These are phyloP conservation scores for Ophiocordyceps sinensis DNA, from an alignment of 2,329 filamentous ascomycete species.

Conservation along the genomic window DNA sequence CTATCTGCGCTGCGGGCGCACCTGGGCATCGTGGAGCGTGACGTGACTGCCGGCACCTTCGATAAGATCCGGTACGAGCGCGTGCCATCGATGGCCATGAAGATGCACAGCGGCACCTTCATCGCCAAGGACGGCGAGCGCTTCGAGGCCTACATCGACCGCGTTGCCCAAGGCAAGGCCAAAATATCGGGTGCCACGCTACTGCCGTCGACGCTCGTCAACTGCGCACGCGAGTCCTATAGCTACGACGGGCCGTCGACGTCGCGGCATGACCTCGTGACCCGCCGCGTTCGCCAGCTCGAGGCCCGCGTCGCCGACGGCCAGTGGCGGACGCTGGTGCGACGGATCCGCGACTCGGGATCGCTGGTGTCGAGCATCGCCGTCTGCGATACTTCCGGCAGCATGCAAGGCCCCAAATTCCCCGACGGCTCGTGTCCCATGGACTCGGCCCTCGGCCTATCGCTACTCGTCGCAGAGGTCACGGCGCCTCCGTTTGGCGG, in stretches of 20 bases:
- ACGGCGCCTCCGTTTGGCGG: constrained; percentile 37
- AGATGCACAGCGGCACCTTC: constrained; percentile 33
- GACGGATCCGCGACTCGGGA: constrained; percentile 35
- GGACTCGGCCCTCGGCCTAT: constrained; percentile 39
- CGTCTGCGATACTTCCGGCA: constrained; percentile 42
- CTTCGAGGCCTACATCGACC: constrained; percentile 6
- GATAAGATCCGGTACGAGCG: constrained; percentile 40
- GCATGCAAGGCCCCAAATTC: constrained; percentile 28
- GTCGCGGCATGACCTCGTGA: background rate
- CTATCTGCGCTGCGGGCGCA: constrained; percentile 37
- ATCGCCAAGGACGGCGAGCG: background rate
- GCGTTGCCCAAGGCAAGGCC: constrained; percentile 31
- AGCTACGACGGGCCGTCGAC: background rate
- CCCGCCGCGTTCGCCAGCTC: constrained; percentile 10
- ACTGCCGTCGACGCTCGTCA: constrained; percentile 34
- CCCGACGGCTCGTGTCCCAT: constrained; percentile 32
- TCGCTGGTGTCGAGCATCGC: constrained; percentile 37
- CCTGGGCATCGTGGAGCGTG: constrained; percentile 36
- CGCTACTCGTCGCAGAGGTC: constrained; percentile 39
- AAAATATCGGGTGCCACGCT: constrained; percentile 41
- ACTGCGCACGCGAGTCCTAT: background rate
- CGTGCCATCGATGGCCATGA: constrained; percentile 43
- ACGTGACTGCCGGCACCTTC: constrained; percentile 30
- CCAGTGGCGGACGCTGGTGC: constrained; percentile 44
- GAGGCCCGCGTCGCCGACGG: constrained; percentile 25